Conservation (phyloP, 2,329 filamentous ascomycete genomes). For the Moelleriella libera region DNA sequence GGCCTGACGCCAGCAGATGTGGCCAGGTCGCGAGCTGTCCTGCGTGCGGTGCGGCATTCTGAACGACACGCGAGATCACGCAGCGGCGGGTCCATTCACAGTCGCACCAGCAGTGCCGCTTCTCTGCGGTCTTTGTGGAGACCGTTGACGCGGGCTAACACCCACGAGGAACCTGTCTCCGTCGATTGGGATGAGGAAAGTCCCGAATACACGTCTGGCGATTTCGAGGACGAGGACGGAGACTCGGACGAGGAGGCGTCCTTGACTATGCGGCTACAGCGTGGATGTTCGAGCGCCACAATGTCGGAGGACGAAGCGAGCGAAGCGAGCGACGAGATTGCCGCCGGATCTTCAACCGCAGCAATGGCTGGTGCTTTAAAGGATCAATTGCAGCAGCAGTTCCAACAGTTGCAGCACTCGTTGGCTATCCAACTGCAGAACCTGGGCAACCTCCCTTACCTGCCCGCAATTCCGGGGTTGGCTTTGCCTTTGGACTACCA, state of each 20-base stretch:
- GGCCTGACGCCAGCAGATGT: constrained; percentile 61
- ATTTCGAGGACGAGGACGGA: constrained; percentile 23
- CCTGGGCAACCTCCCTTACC: constrained; percentile 31
- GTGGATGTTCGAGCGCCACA: constrained; percentile 9
- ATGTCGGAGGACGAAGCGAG: constrained; percentile 17
- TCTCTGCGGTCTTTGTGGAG: constrained; percentile 58
- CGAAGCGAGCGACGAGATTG: constrained; percentile 23
- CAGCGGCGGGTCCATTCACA: constrained; percentile 47
- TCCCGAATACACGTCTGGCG: constrained; percentile 29
- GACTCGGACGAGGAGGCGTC: constrained; percentile 22
- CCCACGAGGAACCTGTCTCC: constrained; percentile 20
- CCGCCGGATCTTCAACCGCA: constrained; percentile 38
- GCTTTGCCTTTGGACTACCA: constrained; percentile 59
- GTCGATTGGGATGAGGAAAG: constrained; percentile 27
- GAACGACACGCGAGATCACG: constrained; percentile 50
- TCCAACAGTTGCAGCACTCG: constrained; percentile 64
- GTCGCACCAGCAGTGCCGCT: constrained; percentile 50
- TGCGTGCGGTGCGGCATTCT: constrained; percentile 47
- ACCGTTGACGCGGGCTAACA: constrained; percentile 23
- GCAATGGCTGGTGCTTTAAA: constrained; percentile 56
- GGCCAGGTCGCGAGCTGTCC: constrained; percentile 48
- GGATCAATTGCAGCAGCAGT: constrained; percentile 58
- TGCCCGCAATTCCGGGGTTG: constrained; percentile 42
- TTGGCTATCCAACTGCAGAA: constrained; percentile 54
- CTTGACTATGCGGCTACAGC: constrained; percentile 19